phyloP scores from a whole-genome alignment of 2,329 filamentous ascomycete genomes.

The Colletotrichum lini region DNA sequence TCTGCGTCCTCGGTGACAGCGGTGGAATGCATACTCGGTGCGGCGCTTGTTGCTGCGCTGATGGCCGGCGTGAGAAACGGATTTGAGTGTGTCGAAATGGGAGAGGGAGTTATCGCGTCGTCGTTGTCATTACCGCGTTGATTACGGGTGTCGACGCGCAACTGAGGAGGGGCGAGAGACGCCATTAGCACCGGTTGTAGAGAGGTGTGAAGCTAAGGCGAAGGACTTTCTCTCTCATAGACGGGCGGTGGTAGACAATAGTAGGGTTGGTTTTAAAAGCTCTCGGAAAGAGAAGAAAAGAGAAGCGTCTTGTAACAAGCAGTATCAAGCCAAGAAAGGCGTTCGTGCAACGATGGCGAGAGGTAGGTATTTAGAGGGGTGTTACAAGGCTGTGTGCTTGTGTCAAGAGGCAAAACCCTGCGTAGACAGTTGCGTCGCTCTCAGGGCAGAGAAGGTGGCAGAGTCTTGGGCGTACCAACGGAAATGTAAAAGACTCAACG shows the following conservation, averaged over 20 bases:
- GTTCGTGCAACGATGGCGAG: conserved; percentile 12
- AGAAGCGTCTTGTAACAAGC: not conserved
- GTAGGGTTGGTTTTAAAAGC: not conserved
- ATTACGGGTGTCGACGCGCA: conserved; percentile 39
- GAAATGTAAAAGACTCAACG: conserved; percentile 16
- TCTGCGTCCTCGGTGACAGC: conserved; percentile 50
- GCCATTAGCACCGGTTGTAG: conserved; percentile 38
- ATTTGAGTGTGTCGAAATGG: conserved; percentile 45
- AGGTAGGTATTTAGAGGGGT: conserved; percentile 24
- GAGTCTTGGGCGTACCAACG: conserved; percentile 24
- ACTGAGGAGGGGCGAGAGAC: conserved; percentile 40
- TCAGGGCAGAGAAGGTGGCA: conserved; percentile 15
- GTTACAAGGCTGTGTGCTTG: conserved; percentile 13
- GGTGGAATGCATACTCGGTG: conserved; percentile 42
- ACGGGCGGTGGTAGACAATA: not conserved
- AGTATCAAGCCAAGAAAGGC: not conserved
- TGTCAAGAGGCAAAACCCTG: conserved; percentile 17
- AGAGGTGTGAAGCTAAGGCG: conserved; percentile 1
- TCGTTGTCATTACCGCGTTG: conserved; percentile 36
- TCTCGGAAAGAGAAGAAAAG: not conserved
- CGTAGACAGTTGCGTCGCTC: not conserved
- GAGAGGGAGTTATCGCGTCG: conserved; percentile 41
- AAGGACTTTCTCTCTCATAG: conserved; percentile 14
- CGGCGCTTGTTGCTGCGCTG: conserved; percentile 27
- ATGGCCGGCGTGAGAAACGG: conserved; percentile 47